Evolutionary conservation across 164 flowering plant genomes (phyloP).

Genomic region (grape (Vitis vinifera)): DNA sequence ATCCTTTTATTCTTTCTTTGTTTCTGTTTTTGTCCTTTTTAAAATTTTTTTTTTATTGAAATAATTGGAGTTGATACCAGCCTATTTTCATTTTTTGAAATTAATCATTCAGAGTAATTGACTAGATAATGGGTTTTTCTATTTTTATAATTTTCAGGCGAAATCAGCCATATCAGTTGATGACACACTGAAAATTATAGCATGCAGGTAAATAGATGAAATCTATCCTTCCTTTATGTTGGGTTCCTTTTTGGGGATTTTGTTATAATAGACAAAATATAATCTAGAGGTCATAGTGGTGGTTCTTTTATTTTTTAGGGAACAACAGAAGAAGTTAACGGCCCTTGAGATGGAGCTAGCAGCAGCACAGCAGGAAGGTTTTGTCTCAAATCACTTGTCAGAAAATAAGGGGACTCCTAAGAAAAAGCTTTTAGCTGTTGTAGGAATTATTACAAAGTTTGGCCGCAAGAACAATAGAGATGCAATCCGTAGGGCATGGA

Average conservation of each 20-base stretch:
- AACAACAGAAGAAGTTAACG: conserved; percentile 72
- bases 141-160: conserved; percentile 46
- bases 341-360: conserved; percentile 81
- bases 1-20: too few relatives aligned
- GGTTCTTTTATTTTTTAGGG: conserved; percentile 43
- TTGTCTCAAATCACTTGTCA: conserved; percentile 46
- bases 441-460: conserved; percentile 79
- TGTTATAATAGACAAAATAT: too few relatives aligned
- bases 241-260: too few relatives aligned
- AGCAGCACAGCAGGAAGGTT: conserved; percentile 77
- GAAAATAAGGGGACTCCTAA: conserved; percentile 38
- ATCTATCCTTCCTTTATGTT: background rate
- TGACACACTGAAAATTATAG: conserved; percentile 78
- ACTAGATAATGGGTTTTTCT: background rate
- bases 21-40: too few relatives aligned
- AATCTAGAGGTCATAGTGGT: conserved; percentile 1
- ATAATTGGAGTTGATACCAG: too few relatives aligned
- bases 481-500: conserved; percentile 92
- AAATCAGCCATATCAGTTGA: conserved; percentile 85
- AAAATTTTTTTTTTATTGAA: too few relatives aligned
- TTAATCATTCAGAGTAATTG: too few relatives aligned
- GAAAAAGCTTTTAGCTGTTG: conserved; percentile 59
- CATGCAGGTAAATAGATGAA: conserved; percentile 60
- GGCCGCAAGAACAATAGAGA: conserved; percentile 75
- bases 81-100: too few relatives aligned